Evolutionary conservation across 768 basidiomycete genomes (phyloP), one percentile per base, ranked within the genome.

Genomic region (Tricholoma sp.): DNA sequence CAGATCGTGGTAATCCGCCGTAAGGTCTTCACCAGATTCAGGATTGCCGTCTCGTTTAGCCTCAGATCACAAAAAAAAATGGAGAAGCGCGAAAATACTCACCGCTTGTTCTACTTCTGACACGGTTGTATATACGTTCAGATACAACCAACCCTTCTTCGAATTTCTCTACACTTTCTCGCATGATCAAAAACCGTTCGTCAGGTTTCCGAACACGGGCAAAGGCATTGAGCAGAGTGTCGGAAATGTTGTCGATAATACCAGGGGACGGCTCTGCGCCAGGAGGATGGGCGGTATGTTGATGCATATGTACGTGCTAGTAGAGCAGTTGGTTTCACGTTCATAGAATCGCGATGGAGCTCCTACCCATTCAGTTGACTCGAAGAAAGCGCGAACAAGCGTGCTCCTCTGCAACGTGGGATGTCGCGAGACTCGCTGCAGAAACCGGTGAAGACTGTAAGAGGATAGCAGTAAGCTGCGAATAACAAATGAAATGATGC

Each of bases 311-410:
- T 22, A 98, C 95, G 65, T 92, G 90, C 96, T 98, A 63, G 2
- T 49, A 52, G 49, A 60, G 8, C 31, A 34, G 22, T 54, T 22
- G 41, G 50, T 50, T 47, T 52, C 50, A 62, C 24, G 43, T 46
- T 18, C 16, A 50, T 50, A 31, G 16, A 9, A 18, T n/a, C 29
- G 29, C 7, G 29, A 22, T 31, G 31, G 16, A 31, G 39, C 8
- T 61, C 85, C 58, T 69, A 95, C 96, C 97, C 97, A 99, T 95
- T 99, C 97, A 32, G 91, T 90, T 3, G 94, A 96, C 69, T 94
- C 91, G 57, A 98, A 87, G 76, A 99, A 99, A 27, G 93, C 91
- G 7, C 89, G 85, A n/a, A 97, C 79, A 29, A 98, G 83, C 8
- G 88, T 89, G 60, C 90, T 91, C 52, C 97, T 82, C 69, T 96